These are phyloP conservation scores for Strobilomyces echinocephalus DNA, from an alignment of 768 basidiomycete genomes.

Conservation along the genomic window DNA sequence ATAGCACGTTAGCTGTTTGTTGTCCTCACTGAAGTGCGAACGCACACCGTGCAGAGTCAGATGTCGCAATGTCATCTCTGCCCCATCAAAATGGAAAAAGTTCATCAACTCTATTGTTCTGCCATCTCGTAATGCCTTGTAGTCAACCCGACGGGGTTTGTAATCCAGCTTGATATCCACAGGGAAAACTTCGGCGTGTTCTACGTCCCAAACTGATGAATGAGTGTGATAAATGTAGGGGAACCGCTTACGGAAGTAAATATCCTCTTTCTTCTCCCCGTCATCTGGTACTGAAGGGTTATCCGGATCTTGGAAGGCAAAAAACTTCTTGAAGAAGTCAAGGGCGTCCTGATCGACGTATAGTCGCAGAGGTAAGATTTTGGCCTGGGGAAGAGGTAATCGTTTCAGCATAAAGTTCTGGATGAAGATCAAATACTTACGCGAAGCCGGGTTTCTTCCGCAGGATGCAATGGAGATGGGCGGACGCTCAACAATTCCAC, in stretches of 20 bases:
- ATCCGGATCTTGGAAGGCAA: slow-evolving; percentile 73
- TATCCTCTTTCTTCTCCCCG: slow-evolving; percentile 39
- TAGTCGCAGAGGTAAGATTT: slow-evolving; percentile 82
- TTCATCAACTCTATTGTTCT: slow-evolving; percentile 98
- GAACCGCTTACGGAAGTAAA: slow-evolving; percentile 63
- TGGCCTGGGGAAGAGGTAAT: slow-evolving; percentile 50
- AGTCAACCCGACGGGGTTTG: slow-evolving; percentile 96
- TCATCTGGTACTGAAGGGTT: slow-evolving; percentile 33
- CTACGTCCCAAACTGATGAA: slow-evolving; percentile 35
- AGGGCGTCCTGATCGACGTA: slow-evolving; percentile 98
- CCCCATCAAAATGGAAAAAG: slow-evolving; percentile 99
- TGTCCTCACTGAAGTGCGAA: slow-evolving; percentile 11
- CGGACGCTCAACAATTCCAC: slow-evolving; percentile 72
- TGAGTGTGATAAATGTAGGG: background rate
- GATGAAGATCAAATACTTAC: slow-evolving; percentile 26
- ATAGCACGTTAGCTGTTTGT: slow-evolving; percentile 9
- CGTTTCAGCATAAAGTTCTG: background rate
- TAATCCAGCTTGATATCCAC: slow-evolving; percentile 96
- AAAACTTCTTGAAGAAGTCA: slow-evolving; percentile 96
- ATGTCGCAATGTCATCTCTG: slow-evolving; percentile 95
- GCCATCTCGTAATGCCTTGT: slow-evolving; percentile 83
- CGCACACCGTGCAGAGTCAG: slow-evolving; percentile 87
- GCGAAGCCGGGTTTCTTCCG: slow-evolving; percentile 74
- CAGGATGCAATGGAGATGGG: slow-evolving; percentile 61
- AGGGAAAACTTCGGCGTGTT: slow-evolving; percentile 93